Conservation (phyloP, 306 rosid species). For the Hippophae gyantsensis region DNA sequence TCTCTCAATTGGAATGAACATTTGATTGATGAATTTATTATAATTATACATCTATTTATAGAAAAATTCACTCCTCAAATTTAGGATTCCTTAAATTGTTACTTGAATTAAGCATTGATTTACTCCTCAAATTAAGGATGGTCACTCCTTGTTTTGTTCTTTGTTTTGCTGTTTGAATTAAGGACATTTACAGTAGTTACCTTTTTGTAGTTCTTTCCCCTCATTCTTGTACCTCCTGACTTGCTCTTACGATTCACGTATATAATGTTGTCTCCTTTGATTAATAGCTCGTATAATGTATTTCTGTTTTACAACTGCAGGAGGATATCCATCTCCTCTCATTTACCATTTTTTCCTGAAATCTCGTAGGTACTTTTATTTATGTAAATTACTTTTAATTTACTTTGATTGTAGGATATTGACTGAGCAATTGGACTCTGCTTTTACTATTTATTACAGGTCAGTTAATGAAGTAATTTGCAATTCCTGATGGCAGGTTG, state of each 20-base stretch:
- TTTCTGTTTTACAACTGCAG: slow-evolving; percentile 28
- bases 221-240: too few relatives aligned
- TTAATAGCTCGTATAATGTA: slow-evolving; percentile 6
- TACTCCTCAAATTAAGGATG: slow-evolving; percentile 1
- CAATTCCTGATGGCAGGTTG: slow-evolving; percentile 94
- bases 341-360: slow-evolving; percentile 89
- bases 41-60: too few relatives aligned
- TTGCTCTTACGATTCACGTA: neutral
- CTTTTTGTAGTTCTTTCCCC: too few relatives aligned
- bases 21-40: too few relatives aligned
- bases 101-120: neutral
- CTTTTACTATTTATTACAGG: slow-evolving; percentile 37
- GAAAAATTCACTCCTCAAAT: too few relatives aligned
- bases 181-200: too few relatives aligned
- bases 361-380: slow-evolving; percentile 77
- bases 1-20: too few relatives aligned
- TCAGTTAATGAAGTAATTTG: slow-evolving; percentile 97
- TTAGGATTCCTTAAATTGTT: too few relatives aligned
- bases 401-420: slow-evolving; percentile 8
- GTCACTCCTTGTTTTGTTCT: too few relatives aligned
- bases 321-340: slow-evolving; percentile 95
- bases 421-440: slow-evolving; percentile 12
- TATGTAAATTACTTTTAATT: slow-evolving; percentile 12
- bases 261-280: slow-evolving; percentile 1
- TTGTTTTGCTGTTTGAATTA: too few relatives aligned